Evolutionary conservation across 768 basidiomycete species (phyloP).

Genomic region (Boletus subparvulus): DNA sequence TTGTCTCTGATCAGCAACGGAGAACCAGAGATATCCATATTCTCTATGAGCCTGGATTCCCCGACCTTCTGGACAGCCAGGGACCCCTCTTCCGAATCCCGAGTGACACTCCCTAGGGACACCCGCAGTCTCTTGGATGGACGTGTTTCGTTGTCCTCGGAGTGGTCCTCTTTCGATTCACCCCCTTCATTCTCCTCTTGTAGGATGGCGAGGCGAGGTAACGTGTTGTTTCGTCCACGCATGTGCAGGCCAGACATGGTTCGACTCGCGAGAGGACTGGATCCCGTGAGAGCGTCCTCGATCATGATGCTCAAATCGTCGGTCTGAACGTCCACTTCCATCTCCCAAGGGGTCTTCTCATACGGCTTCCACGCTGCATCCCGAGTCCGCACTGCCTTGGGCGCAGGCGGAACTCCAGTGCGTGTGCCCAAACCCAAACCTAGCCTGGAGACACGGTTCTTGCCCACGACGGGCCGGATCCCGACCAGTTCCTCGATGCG

Average conservation of each 20-base stretch:
- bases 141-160: slow-evolving; percentile 9
- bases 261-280: slow-evolving; percentile 30
- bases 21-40: slow-evolving; percentile 29
- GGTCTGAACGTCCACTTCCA: slow-evolving; percentile 19
- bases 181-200: slow-evolving; percentile 28
- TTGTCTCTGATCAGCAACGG: slow-evolving; percentile 17
- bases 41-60: slow-evolving; percentile 26
- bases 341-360: slow-evolving; percentile 26
- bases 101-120: not conserved
- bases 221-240: slow-evolving; percentile 5
- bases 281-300: slow-evolving; percentile 21
- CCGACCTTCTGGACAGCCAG: not conserved
- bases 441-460: slow-evolving; percentile 23
- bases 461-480: slow-evolving; percentile 38
- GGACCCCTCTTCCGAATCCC: not conserved
- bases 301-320: slow-evolving; percentile 4
- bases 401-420: slow-evolving; percentile 32
- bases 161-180: slow-evolving; percentile 10
- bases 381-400: slow-evolving; percentile 29
- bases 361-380: slow-evolving; percentile 16
- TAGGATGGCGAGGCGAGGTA: slow-evolving; percentile 23
- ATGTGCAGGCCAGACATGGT: slow-evolving; percentile 5
- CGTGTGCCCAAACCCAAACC: slow-evolving; percentile 26
- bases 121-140: slow-evolving; percentile 24
- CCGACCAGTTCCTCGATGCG: slow-evolving; percentile 64